Percentiles rank a stretch among this genome's conserved stretches.
Evolutionary conservation across 441 rosid genomes (phyloP).

Genomic region (Manihot esculenta): DNA sequence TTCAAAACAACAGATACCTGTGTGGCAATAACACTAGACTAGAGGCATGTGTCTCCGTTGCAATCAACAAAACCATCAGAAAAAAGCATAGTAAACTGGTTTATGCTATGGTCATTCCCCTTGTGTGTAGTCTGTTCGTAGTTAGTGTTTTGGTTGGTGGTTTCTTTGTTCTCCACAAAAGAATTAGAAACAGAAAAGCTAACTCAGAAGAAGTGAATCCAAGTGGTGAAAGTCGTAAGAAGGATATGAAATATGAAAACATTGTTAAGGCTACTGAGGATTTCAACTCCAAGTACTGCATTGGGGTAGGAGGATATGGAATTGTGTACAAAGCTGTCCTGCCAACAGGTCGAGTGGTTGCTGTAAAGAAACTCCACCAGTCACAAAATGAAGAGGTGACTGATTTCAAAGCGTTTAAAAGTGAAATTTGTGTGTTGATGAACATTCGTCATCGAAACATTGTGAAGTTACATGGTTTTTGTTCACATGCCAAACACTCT

Average conservation of each 20-base stretch:
- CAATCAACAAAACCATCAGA: background rate
- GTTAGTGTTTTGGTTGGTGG: background rate
- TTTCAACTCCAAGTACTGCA: conserved; percentile 13
- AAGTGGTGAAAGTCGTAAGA: background rate
- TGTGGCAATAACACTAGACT: background rate
- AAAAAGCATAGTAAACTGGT: background rate
- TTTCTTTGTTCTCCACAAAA: background rate
- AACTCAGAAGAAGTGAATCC: background rate
- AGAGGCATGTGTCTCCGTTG: background rate
- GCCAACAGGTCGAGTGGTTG: conserved; percentile 10
- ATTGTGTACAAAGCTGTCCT: conserved; percentile 13
- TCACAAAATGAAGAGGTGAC: background rate
- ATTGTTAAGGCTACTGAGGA: conserved; percentile 11
- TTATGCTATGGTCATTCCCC: background rate
- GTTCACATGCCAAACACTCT: conserved; percentile 1
- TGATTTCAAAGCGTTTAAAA: conserved; percentile 6
- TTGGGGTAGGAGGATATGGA: conserved; percentile 17
- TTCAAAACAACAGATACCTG: background rate
- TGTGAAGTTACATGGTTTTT: conserved; percentile 14
- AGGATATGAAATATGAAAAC: conserved; percentile 7
- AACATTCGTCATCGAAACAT: conserved; percentile 16
- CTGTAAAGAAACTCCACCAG: conserved; percentile 16
- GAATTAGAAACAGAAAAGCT: background rate
- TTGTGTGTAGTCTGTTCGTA: background rate
- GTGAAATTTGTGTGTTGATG: conserved; percentile 11